Percentiles rank a stretch among this genome's conserved stretches.
These are phyloP conservation scores for Fusarium chaquense DNA, from an alignment of 2,329 filamentous ascomycete genomes.

Conservation along the genomic window DNA sequence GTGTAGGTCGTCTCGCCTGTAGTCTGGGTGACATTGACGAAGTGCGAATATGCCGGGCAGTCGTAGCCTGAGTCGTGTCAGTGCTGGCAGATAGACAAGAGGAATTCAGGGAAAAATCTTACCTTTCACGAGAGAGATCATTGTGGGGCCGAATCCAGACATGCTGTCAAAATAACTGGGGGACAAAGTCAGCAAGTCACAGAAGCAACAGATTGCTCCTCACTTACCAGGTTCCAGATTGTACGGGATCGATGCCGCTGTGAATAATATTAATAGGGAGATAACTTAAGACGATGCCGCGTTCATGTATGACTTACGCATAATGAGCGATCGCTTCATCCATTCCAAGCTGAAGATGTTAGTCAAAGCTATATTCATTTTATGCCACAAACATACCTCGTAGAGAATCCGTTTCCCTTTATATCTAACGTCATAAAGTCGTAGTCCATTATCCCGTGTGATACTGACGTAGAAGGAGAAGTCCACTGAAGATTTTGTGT, in stretches of 20 bases:
- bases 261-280: accelerated
- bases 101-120: not conserved
- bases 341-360: not conserved
- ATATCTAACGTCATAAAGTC: slow-evolving; percentile 1
- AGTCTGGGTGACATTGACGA: not conserved
- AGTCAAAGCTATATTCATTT: accelerated
- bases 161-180: slow-evolving; percentile 7
- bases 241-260: not conserved
- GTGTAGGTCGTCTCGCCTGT: not conserved
- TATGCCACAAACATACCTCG: not conserved
- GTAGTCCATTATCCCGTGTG: not conserved
- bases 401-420: slow-evolving; percentile 9
- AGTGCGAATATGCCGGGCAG: slow-evolving; percentile 1
- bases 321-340: slow-evolving; percentile 14
- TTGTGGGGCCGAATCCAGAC: not conserved
- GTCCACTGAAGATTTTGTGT: not conserved
- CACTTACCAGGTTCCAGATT: slow-evolving; percentile 1
- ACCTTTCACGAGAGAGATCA: slow-evolving; percentile 15
- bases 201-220: too few species aligned
- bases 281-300: accelerated
- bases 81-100: not conserved
- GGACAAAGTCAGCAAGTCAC: too few species aligned
- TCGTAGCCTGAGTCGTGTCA: not conserved
- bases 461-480: not conserved
- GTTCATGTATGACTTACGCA: not conserved